Percentiles rank a stretch among this genome's conserved stretches.
These are phyloP conservation scores for Boletus eberwhitei DNA, from an alignment of 768 basidiomycete genomes.

Conservation along the genomic window DNA sequence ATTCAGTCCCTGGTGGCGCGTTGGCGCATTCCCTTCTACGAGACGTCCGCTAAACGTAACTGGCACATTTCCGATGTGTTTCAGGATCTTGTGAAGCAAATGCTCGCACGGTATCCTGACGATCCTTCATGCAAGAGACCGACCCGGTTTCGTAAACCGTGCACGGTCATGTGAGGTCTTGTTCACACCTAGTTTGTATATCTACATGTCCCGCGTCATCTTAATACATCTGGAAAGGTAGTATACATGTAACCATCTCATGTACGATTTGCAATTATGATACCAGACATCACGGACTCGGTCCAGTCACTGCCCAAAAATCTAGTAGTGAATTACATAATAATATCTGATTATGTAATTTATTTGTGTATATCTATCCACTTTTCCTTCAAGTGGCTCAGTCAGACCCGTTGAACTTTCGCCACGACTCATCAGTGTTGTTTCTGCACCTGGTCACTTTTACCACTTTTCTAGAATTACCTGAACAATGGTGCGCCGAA, in stretches of 20 bases:
- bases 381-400: slow-evolving; percentile 18
- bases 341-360: background rate
- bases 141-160: slow-evolving; percentile 27
- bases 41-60: slow-evolving; percentile 84
- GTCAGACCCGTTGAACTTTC: slow-evolving; percentile 7
- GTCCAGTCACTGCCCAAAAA: too few species aligned
- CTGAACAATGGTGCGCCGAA: slow-evolving; percentile 19
- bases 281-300: too few species aligned
- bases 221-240: slow-evolving; percentile 1
- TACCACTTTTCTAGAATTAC: background rate
- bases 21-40: slow-evolving; percentile 78
- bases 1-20: slow-evolving; percentile 61
- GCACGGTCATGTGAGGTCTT: slow-evolving; percentile 37
- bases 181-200: slow-evolving; percentile 4
- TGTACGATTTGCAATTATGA: slow-evolving; percentile 9
- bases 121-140: slow-evolving; percentile 35
- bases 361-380: slow-evolving; percentile 11
- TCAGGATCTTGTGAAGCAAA: slow-evolving; percentile 70
- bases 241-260: slow-evolving; percentile 4
- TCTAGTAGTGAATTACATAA: slow-evolving; percentile 5
- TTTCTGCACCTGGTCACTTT: slow-evolving; percentile 1
- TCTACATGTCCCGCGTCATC: background rate
- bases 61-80: slow-evolving; percentile 81
- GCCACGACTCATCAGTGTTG: slow-evolving; percentile 20
- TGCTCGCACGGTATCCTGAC: slow-evolving; percentile 63